phyloP scores from a whole-genome alignment of 2,329 filamentous ascomycete genomes.

The Claviceps africana region DNA sequence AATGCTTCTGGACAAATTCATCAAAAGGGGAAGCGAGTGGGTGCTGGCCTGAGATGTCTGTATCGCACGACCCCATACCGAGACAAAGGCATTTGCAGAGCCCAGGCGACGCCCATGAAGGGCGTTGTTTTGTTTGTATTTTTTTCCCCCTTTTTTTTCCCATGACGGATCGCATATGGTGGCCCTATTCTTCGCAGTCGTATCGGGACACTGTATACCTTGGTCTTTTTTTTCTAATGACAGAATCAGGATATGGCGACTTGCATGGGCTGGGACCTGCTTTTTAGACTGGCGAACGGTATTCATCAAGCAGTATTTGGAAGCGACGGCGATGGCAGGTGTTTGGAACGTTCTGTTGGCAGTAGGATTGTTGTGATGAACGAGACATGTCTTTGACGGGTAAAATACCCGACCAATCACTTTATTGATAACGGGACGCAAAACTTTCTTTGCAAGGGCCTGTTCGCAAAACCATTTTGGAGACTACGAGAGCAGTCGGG shows the following conservation, averaged over 20 bases:
- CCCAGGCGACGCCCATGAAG: not conserved
- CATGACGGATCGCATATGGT: not conserved
- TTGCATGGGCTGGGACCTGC: not conserved
- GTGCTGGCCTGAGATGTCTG: conserved; percentile 29
- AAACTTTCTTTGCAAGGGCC: too few relatives aligned
- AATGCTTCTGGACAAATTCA: conserved; percentile 84
- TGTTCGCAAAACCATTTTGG: too few relatives aligned
- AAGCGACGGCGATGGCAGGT: not conserved
- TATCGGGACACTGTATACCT: too few relatives aligned
- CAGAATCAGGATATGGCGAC: not conserved
- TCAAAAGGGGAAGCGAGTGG: conserved; percentile 96
- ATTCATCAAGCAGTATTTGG: not conserved
- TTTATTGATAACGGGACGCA: too few relatives aligned
- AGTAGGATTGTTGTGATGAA: not conserved
- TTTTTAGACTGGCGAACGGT: not conserved
- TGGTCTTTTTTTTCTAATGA: not conserved
- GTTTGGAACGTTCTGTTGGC: not conserved
- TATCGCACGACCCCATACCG: too few relatives aligned
- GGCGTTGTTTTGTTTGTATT: not conserved
- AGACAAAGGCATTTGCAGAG: not conserved
- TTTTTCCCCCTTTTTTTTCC: not conserved
- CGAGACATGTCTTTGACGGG: not conserved
- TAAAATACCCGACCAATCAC: too few relatives aligned
- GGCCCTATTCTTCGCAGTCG: too few relatives aligned
- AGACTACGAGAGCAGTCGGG: too few relatives aligned